A percentile compares a stretch with the other conserved stretches of the same genome.
These are phyloP conservation scores for Helianthus annuus DNA, from an alignment of 129 eudicot species.

Conservation along the genomic window HanXRQr2.0-SUNRISE NC_035444.2:34463057-34463556, in stretches of 20 bases:
- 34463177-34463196: background rate
- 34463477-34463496: background rate
- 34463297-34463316: slow-evolving; percentile 54
- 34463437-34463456: slow-evolving; percentile 22
- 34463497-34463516: background rate
- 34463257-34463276: slow-evolving; percentile 51
- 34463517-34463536: slow-evolving; percentile 58
- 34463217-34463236: slow-evolving; percentile 48
- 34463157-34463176: background rate
- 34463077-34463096: background rate
- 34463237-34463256: slow-evolving; percentile 47
- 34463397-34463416: slow-evolving; percentile 76
- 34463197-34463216: slow-evolving; percentile 5
- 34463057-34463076: background rate
- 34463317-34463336: slow-evolving; percentile 44
- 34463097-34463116: background rate
- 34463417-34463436: slow-evolving; percentile 65
- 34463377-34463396: slow-evolving; percentile 68
- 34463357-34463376: slow-evolving; percentile 65
- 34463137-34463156: slow-evolving; percentile 1
- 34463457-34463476: background rate
- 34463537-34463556: slow-evolving; percentile 38
- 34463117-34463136: background rate
- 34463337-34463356: slow-evolving; percentile 59
- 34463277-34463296: slow-evolving; percentile 43